phyloP scores from a whole-genome alignment of 306 rosid genomes.

The Quercus ilex region DNA sequence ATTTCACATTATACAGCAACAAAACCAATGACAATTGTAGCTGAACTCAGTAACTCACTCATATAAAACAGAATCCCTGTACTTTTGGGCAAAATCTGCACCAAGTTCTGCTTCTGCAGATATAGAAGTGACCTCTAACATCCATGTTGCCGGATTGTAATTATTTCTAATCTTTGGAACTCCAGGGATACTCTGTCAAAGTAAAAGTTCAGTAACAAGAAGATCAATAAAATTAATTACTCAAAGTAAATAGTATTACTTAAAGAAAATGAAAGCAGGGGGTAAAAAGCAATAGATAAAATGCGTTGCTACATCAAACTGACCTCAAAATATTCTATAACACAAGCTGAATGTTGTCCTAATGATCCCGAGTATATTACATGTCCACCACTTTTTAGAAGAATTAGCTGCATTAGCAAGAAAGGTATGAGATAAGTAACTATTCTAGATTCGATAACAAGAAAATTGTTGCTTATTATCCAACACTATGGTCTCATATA shows the following conservation, averaged over 20 bases:
- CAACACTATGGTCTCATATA: not conserved
- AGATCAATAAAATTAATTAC: not conserved
- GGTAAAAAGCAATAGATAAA: not conserved
- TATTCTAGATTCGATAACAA: not conserved
- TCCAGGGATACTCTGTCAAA: constrained; percentile 51
- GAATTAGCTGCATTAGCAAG: constrained; percentile 35
- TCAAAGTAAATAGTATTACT: not conserved
- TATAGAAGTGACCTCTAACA: constrained; percentile 62
- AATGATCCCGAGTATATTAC: constrained; percentile 52
- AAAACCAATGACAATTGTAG: not conserved
- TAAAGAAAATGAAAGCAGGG: not conserved
- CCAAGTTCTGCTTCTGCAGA: constrained; percentile 52
- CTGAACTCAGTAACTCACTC: constrained; percentile 35
- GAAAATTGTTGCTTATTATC: not conserved
- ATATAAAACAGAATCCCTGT: constrained; percentile 41
- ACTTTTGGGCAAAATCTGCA: constrained; percentile 60
- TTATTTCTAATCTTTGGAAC: constrained; percentile 58
- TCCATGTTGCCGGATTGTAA: constrained; percentile 73
- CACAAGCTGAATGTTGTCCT: constrained; percentile 43
- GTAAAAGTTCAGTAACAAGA: constrained; percentile 14
- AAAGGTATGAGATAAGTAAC: not conserved
- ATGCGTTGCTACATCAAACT: not conserved
- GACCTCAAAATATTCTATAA: constrained; percentile 60
- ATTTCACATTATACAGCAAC: not conserved
- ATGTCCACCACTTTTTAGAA: constrained; percentile 58